A percentile compares a stretch with the other conserved stretches of the same genome.
Evolutionary conservation across 2,329 filamentous ascomycete genomes (phyloP).

Genomic region (Leptographium procerum): DNA sequence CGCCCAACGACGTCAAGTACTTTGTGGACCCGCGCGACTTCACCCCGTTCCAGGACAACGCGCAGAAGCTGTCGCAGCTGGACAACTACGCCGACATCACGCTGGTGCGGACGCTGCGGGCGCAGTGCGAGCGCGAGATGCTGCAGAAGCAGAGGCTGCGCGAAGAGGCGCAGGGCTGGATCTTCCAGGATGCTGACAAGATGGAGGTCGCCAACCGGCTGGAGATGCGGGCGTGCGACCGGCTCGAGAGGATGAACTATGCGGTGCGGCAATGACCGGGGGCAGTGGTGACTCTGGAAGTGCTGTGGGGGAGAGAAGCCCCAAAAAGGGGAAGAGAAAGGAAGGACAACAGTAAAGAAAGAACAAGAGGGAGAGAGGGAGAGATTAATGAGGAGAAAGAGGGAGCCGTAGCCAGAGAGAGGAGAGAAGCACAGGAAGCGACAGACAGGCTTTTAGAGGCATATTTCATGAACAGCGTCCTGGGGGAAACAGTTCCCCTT

Average conservation of each 20-base stretch:
- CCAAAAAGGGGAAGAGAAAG: background rate
- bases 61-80: constrained; percentile 58
- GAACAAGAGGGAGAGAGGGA: background rate
- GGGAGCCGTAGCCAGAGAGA: background rate
- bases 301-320: too few species aligned
- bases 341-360: background rate
- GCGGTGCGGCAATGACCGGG: constrained; percentile 2
- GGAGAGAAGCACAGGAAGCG: background rate
- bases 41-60: constrained; percentile 38
- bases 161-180: constrained; percentile 78
- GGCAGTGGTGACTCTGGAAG: too few species aligned
- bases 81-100: constrained; percentile 68
- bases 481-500: too few species aligned
- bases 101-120: constrained; percentile 55
- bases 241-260: constrained; percentile 32
- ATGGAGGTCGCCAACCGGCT: constrained; percentile 55
- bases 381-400: too few species aligned
- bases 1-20: constrained; percentile 65
- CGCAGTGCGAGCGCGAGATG: constrained; percentile 65
- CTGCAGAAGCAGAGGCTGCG: constrained; percentile 52
- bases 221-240: constrained; percentile 40
- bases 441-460: background rate
- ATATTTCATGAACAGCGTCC: background rate
- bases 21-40: constrained; percentile 69
- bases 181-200: constrained; percentile 69